Base-by-base conservation (phyloP, 345 rosid genomes). In the Hibiscus syriacus region DNA sequence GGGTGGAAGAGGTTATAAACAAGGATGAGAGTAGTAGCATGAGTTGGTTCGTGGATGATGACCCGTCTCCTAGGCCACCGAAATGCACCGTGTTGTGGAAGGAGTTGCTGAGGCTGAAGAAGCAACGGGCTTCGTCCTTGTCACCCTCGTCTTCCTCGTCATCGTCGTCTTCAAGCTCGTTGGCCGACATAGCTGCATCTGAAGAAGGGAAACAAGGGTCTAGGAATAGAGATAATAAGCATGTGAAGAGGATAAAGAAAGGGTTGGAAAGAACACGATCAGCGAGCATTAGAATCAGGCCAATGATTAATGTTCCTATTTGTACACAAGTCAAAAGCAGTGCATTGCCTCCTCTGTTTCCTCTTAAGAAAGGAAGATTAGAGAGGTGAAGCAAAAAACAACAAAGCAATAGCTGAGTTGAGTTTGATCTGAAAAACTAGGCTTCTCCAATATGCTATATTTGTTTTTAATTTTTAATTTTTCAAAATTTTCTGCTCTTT, bases 1-100 rank as follows among this genome's bases (percentile, higher is more conserved):
- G 16, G 20, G 52, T n/a, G 6, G 87, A 73, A 2, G 45, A 39
- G 45, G 45, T 39, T 39, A 39, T 39, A 27, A 75, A 54, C 73
- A 78, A 83, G 71, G 86, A 84, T 17, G 83, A 73, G 50, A 61
- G 72, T 48, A 82, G 72, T 53, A 82, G 79, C 56, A 80, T 78
- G 8, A 82, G 72, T 54, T 90, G 97, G 97, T 89, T 87, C 77
- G 81, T 87, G 41, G 97, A 94, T 59, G 98, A 93, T 50, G 97
- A 93, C 39, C 97, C 97, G 41, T 93, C 98, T 58, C 98, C 98
- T 1, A 58, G 64, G 23, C 64, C 64, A 58, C 64, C 64, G 38
- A 58, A 58, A 32, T 58, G 64, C 0, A 90, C 97, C 2, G 97
- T 93, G 5, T 52, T 93, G 3, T 93, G 97, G 97, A 93, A 90